These are phyloP conservation scores for Yarrowia alimentaria DNA, from an alignment of 805 yeast genomes.

Conservation along the genomic window DNA sequence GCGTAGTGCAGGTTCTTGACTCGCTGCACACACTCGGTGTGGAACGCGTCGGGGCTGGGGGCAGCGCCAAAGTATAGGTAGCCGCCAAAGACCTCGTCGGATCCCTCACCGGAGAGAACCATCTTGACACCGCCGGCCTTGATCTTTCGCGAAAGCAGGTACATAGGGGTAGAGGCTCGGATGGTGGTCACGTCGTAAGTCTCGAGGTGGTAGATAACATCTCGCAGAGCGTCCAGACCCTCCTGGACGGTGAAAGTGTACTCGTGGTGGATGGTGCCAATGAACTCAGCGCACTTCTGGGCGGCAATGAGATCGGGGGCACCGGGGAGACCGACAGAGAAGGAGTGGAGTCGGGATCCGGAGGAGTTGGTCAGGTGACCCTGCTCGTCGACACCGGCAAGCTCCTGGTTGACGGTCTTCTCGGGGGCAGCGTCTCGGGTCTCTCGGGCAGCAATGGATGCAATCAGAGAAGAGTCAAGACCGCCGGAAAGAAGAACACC, in stretches of 20 bases:
- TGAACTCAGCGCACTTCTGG: slow-evolving; percentile 90
- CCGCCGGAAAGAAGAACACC: slow-evolving; percentile 98
- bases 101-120: slow-evolving; percentile 99
- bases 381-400: slow-evolving; percentile 88
- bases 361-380: slow-evolving; percentile 72
- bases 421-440: slow-evolving; percentile 74
- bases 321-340: slow-evolving; percentile 94
- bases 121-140: slow-evolving; percentile 99
- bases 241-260: slow-evolving; percentile 96
- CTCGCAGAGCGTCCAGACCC: slow-evolving; percentile 92
- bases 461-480: slow-evolving; percentile 92
- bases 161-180: slow-evolving; percentile 99
- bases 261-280: slow-evolving; percentile 96
- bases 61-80: slow-evolving; percentile 97
- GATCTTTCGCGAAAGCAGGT: slow-evolving; percentile 89
- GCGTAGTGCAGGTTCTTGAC: slow-evolving; percentile 96
- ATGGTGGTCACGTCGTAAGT: slow-evolving; percentile 98
- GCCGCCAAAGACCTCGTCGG: slow-evolving; percentile 98
- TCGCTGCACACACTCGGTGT: slow-evolving; percentile 89
- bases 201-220: slow-evolving; percentile 93
- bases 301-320: slow-evolving; percentile 99
- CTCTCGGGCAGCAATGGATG: slow-evolving; percentile 96
- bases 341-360: slow-evolving; percentile 79
- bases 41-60: slow-evolving; percentile 90
- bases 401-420: slow-evolving; percentile 58